phyloP scores from a whole-genome alignment of 2,329 filamentous ascomycete genomes.

The Verticillium zaregamsianum region DNA sequence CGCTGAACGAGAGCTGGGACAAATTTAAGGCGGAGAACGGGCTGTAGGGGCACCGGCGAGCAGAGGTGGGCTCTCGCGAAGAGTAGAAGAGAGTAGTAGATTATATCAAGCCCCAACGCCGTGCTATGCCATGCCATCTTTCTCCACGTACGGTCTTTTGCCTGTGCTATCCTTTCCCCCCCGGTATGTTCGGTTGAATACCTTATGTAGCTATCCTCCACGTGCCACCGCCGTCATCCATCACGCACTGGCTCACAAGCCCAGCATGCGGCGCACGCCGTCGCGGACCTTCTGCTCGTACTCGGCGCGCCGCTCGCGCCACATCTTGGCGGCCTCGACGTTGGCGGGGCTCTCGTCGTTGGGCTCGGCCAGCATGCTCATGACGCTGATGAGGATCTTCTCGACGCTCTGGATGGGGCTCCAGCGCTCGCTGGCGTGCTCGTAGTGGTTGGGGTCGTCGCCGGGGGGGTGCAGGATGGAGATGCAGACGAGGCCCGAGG shows the following conservation, averaged over 20 bases:
- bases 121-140: slow-evolving; percentile 19
- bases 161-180: no score
- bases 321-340: slow-evolving; percentile 94
- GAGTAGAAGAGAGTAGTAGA: slow-evolving; percentile 2
- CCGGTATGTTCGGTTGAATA: no score
- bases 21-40: slow-evolving; percentile 68
- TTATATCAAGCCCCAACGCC: slow-evolving; percentile 8
- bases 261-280: slow-evolving; percentile 74
- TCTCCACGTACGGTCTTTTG: neutral
- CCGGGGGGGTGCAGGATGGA: slow-evolving; percentile 96
- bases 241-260: slow-evolving; percentile 51
- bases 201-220: no score
- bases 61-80: slow-evolving; percentile 2
- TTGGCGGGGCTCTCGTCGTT: slow-evolving; percentile 97
- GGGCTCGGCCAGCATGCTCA: slow-evolving; percentile 96
- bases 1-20: slow-evolving; percentile 69
- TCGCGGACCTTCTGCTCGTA: slow-evolving; percentile 85
- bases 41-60: slow-evolving; percentile 33
- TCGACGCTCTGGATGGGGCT: slow-evolving; percentile 95
- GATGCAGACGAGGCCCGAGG: slow-evolving; percentile 90
- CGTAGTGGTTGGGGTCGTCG: slow-evolving; percentile 97
- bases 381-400: slow-evolving; percentile 94
- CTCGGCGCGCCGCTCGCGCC: slow-evolving; percentile 76
- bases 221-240: no score
- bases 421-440: slow-evolving; percentile 93